Percentiles rank a stretch among this genome's conserved stretches.
Conservation (phyloP, 1,139 yeast genomes). For the Lodderomyces parapsilosis region DNA sequence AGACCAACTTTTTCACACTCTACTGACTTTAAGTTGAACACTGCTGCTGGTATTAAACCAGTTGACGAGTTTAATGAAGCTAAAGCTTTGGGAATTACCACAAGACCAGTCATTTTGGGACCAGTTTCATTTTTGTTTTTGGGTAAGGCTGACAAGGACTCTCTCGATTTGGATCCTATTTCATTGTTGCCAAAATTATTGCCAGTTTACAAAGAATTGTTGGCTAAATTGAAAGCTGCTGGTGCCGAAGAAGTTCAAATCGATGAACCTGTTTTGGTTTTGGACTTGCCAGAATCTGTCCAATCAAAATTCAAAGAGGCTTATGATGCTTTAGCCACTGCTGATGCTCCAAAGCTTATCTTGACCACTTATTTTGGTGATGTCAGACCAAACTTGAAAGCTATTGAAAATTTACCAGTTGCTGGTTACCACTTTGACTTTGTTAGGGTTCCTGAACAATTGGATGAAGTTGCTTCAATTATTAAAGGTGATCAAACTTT, state of each 20-base stretch:
- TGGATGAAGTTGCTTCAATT: conserved; percentile 73
- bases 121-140: conserved; percentile 92
- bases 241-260: conserved; percentile 96
- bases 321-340: conserved; percentile 66
- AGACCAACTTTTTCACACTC: conserved; percentile 98
- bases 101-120: conserved; percentile 96
- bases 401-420: conserved; percentile 88
- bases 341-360: conserved; percentile 73
- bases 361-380: conserved; percentile 97
- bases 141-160: conserved; percentile 98
- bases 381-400: conserved; percentile 91
- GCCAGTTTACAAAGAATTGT: conserved; percentile 89
- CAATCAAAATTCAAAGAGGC: conserved; percentile 87
- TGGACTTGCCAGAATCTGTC: conserved; percentile 84
- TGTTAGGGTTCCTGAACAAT: conserved; percentile 95
- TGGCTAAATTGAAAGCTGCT: conserved; percentile 83
- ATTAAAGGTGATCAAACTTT: conserved; percentile 66
- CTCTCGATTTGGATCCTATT: conserved; percentile 91
- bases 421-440: conserved; percentile 96
- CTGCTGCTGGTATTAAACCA: conserved; percentile 78
- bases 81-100: conserved; percentile 90
- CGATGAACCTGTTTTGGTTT: conserved; percentile 95
- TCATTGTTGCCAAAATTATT: conserved; percentile 81
- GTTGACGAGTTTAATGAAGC: conserved; percentile 98
- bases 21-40: conserved; percentile 90